Conservation (phyloP, 768 basidiomycete species). For the Mycena rebaudengoi region DNA sequence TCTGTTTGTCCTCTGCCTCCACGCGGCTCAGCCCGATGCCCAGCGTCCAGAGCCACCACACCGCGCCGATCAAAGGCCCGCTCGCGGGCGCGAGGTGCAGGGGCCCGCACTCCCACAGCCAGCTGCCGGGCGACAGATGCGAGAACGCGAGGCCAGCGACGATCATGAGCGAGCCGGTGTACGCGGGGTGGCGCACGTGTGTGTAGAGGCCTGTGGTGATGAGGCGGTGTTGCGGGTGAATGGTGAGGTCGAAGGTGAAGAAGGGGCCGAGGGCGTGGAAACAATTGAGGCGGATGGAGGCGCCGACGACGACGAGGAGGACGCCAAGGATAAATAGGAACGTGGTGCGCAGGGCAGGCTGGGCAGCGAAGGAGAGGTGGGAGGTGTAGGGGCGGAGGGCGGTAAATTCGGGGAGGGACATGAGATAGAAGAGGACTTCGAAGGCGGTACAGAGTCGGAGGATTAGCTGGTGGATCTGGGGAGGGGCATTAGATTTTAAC, state of each 20-base stretch:
- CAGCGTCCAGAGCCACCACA: conserved; percentile 61
- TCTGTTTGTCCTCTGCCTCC: conserved; percentile 59
- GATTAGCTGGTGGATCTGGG: conserved; percentile 57
- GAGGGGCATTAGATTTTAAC: background rate
- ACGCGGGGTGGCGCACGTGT: conserved; percentile 64
- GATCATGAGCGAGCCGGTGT: conserved; percentile 61
- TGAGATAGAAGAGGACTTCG: conserved; percentile 57
- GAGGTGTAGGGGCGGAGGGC: conserved; percentile 43
- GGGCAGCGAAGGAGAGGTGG: conserved; percentile 41
- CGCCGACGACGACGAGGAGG: conserved; percentile 50
- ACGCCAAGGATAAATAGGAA: conserved; percentile 57
- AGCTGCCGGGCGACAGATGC: conserved; percentile 56
- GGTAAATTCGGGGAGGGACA: conserved; percentile 36
- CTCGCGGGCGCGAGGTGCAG: conserved; percentile 31
- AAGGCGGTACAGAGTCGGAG: conserved; percentile 59
- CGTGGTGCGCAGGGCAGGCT: conserved; percentile 42
- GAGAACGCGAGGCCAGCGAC: conserved; percentile 55
- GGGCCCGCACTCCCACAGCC: conserved; percentile 55
- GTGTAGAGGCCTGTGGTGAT: conserved; percentile 59
- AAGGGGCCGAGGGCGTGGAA: conserved; percentile 61
- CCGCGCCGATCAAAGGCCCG: conserved; percentile 41
- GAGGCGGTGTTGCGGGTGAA: conserved; percentile 60
- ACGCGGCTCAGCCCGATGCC: conserved; percentile 58
- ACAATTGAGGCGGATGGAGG: conserved; percentile 51
- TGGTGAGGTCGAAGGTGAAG: conserved; percentile 68